Evolutionary conservation across 495 filamentous ascomycete genomes (phyloP), one percentile per base, ranked within the genome.

Genomic region (Corynascus novoguineensis): DNA sequence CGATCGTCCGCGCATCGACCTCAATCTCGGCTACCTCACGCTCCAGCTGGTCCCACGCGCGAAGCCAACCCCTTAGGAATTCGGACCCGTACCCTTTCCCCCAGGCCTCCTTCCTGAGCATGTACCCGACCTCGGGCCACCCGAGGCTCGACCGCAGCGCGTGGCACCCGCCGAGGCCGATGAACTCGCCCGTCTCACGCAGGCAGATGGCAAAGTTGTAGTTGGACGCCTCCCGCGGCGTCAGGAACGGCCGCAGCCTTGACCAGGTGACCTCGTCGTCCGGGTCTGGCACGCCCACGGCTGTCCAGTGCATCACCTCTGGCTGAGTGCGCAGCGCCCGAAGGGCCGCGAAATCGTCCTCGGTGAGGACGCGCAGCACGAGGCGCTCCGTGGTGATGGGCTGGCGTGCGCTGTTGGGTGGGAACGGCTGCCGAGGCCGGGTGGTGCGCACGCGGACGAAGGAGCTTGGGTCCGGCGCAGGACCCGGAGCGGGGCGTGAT

Each of bases 111-210:
- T 55, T 65, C 31, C 59, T 62, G 25, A 81, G 56, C 63, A 79
- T 76, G 55, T 79, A 81, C 15, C 78, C 78, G 12, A 78, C 49
- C 62, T 76, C 76, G 2, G 76, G 77, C 75, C 75, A 78, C 10
- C 74, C 73, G 9, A 70, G 54, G 19, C 21, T 32, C 25, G 40
- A 53, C 17, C 25, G 8, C n/a, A 28, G 31, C 9, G 50, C 58
- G 42, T 73, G 68, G 14, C 57, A 57, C 8, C 74, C 73, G 19
- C 74, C 74, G n/a, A 67, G 56, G 3, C 75, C 75, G 40, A 78
- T 70, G 8, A 75, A 17, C 58, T 74, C 65, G 12, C 67, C 69
- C 22, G 65, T 70, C 19, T 61, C 66, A 3, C 56, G 52, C 9
- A 69, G 63, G 40, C 72, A 76, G 31, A 75, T 72, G 21, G 71